Evolutionary conservation across 1,139 yeast genomes (phyloP), one percentile per base, ranked within the genome.

Genomic region (Blastobotrys apis): DNA sequence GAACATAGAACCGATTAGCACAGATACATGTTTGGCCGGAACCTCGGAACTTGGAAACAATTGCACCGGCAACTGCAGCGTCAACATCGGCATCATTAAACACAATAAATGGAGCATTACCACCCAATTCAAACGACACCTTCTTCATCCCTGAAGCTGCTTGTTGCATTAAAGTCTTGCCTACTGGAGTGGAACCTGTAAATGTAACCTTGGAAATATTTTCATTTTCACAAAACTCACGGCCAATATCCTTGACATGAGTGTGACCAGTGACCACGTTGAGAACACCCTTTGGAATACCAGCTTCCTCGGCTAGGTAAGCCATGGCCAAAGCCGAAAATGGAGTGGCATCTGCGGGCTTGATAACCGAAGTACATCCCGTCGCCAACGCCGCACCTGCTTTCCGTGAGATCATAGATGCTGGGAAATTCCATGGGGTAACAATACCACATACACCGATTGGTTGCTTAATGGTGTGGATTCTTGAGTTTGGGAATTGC

Each of bases 361-460:
- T 90, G 49, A 90, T 73, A 10, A 90, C 90, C 2, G 86, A 73
- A 1, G 97, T 83, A 66, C 97, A 90, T 1, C 97, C 97, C 8
- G 94, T 90, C 15, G 97, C 96, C 17, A 87, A 59, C 1, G 95
- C 95, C 23, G 97, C 95, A 23, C 87, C 96, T 41, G 84, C 75
- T 64, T 90, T 90, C 56, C 97, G 75, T 1, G 96, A 79, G 50
- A 90, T 85, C 97, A 90, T 90, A 4, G 96, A 94, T 43, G 83
- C 73, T 15, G 97, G 97, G 69, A 90, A 90, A 65, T 90, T 90
- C 97, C 97, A 90, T 16, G 97, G 97, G 3, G 96, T 86, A 55
- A 90, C 72, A 49, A 90, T 78, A 23, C 95, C 96, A 57, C 92
- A 86, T 1, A 86, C 95, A 17, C 97, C 97, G 43, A 90, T 75